Base-by-base conservation (phyloP, 2,329 filamentous ascomycete genomes). In the Dothistroma septosporum region DNA sequence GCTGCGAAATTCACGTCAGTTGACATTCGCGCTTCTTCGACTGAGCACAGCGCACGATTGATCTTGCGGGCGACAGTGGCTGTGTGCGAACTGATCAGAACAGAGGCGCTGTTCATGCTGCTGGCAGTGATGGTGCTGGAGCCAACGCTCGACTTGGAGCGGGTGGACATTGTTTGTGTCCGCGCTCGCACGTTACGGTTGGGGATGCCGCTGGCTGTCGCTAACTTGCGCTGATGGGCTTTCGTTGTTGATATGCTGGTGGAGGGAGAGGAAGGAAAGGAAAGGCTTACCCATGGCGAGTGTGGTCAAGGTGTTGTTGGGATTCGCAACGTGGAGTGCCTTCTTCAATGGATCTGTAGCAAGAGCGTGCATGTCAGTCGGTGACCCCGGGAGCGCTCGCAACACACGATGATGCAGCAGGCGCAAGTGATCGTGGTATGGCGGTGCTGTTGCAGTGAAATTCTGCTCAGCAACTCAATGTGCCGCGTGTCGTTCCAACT, bases 231-330 rank as follows among this genome's bases (percentile, higher is more conserved):
- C 60, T 59, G 52, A 54, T 55, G 55, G 53, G 37, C 58, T 44
- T 47, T 47, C 57, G 47, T 50, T 59, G 64, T 60, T 64, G 66
- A 57, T 61, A 66, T 60, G 57, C 41, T 58, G 58, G 62, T 53
- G 52, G 52, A 53, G 60, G 57, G 49, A 41, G 64, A 57, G 61
- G 58, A 57, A 64, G 54, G 65, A 55, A 37, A 59, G 53, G 66
- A 63, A 58, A 58, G 63, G 64, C 70, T 73, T 73, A 73, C 70
- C 70, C 70, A 73, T 73, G 65, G 69, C 62, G 69, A 70, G 68
- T 64, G 67, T 63, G 63, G 63, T 66, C 62, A 61, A 59, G 54
- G 59, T 59, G 62, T 66, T 63, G 64, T 65, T 64, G 52, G 62
- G 64, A 58, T 57, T 52, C 35, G 57, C 50, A 65, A 65, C 61